phyloP scores from a whole-genome alignment of 2,329 filamentous ascomycete genomes.

The Beauveria sp. region DNA sequence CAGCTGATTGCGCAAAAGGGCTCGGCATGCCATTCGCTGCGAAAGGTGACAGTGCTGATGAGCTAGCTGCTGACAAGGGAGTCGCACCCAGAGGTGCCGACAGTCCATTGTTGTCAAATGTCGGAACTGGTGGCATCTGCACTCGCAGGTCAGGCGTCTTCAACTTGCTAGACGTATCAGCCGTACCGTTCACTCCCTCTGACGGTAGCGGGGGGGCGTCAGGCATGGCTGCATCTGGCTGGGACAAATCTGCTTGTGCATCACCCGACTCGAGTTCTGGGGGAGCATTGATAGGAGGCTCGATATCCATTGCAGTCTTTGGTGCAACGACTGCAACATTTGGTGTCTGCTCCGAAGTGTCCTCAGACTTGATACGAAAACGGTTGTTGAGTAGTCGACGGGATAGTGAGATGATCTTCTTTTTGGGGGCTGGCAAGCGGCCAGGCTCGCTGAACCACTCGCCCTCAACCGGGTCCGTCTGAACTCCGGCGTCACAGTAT shows the following conservation, averaged over 20 bases:
- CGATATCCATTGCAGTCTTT: neutral
- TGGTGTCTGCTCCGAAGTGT: slow-evolving; percentile 28
- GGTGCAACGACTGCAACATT: slow-evolving; percentile 14
- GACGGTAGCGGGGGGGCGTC: neutral
- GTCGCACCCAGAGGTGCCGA: slow-evolving; percentile 32
- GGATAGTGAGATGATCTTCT: slow-evolving; percentile 45
- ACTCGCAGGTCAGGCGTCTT: slow-evolving; percentile 43
- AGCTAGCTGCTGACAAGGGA: slow-evolving; percentile 38
- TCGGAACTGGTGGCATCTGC: slow-evolving; percentile 49
- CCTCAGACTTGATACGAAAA: slow-evolving; percentile 34
- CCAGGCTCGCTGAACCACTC: slow-evolving; percentile 41
- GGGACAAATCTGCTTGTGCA: neutral
- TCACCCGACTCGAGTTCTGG: slow-evolving; percentile 16
- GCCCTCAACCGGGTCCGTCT: slow-evolving; percentile 48
- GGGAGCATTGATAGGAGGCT: slow-evolving; percentile 32
- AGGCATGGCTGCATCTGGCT: neutral
- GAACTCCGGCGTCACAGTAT: slow-evolving; percentile 45
- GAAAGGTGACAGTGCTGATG: slow-evolving; percentile 44
- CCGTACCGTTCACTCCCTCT: slow-evolving; percentile 14
- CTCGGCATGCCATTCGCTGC: slow-evolving; percentile 31
- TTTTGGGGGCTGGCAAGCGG: slow-evolving; percentile 32
- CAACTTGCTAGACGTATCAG: slow-evolving; percentile 20
- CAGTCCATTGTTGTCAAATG: slow-evolving; percentile 35
- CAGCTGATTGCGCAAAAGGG: slow-evolving; percentile 33
- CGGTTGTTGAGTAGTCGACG: slow-evolving; percentile 44